phyloP scores from a whole-genome alignment of 257 asterid species.

The Solanum dulcamara region DNA sequence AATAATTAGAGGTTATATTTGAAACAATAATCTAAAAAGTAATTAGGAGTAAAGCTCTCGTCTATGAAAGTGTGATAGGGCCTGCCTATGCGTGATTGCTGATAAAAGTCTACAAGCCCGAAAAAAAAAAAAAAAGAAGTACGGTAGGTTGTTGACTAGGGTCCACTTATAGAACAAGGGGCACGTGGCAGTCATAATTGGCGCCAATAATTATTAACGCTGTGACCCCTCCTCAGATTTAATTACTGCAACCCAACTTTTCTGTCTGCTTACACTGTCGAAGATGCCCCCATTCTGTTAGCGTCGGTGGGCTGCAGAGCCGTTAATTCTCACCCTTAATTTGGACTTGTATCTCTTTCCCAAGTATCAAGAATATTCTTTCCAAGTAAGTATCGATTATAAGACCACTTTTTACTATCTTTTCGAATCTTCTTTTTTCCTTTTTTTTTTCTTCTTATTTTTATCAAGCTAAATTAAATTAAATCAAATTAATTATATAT shows the following conservation, averaged over 20 bases:
- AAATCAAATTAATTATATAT: no score
- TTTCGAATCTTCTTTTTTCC: background rate
- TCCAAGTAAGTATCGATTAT: background rate
- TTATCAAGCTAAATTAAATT: background rate
- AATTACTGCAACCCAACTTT: background rate
- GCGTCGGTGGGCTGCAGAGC: background rate
- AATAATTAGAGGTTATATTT: no score
- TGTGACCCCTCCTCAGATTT: background rate
- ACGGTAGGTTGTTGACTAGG: background rate
- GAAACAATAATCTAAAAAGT: no score
- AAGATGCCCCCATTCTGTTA: background rate
- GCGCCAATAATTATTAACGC: background rate
- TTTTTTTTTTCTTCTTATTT: background rate
- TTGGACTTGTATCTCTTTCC: background rate
- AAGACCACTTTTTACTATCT: background rate
- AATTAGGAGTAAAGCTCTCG: background rate
- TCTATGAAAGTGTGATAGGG: background rate
- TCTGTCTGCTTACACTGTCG: background rate
- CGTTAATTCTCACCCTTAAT: background rate
- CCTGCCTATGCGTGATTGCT: background rate
- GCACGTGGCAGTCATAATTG: constrained; percentile 4
- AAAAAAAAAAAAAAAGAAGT: background rate
- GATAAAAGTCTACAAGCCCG: background rate
- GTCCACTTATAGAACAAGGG: background rate
- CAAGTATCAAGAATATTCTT: background rate